Conservation (phyloP, 2,329 filamentous ascomycete species). For the Paraphoma sp. region DNA sequence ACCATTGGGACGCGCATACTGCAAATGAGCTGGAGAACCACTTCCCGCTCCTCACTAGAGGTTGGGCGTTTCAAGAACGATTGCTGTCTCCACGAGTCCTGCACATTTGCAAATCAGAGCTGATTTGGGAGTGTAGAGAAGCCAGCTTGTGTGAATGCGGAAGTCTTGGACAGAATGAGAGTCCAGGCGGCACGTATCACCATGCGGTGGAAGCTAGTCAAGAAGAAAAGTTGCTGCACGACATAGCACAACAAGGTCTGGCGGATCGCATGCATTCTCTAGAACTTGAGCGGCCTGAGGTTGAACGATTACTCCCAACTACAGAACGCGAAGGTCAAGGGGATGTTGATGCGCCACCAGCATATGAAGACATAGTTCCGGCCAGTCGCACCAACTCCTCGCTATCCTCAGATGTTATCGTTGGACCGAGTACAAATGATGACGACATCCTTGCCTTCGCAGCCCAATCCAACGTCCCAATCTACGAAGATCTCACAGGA, state of each 20-base stretch:
- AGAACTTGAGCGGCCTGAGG: not conserved
- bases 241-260: not conserved
- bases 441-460: slow-evolving; percentile 3
- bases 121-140: slow-evolving; percentile 26
- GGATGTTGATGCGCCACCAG: not conserved
- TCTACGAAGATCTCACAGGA: not conserved
- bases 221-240: slow-evolving; percentile 5
- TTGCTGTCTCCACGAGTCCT: slow-evolving; percentile 20
- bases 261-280: not conserved
- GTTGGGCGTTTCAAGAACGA: slow-evolving; percentile 23
- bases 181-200: slow-evolving; percentile 9
- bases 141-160: slow-evolving; percentile 20
- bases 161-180: slow-evolving; percentile 4
- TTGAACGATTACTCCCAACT: not conserved
- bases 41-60: slow-evolving; percentile 15
- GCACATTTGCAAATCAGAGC: slow-evolving; percentile 18
- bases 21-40: not conserved
- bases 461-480: slow-evolving; percentile 1
- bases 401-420: not conserved
- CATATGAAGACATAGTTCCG: not conserved
- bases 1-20: slow-evolving; percentile 7
- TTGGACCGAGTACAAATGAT: not conserved
- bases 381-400: not conserved
- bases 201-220: slow-evolving; percentile 8
- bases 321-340: not conserved